Base-by-base conservation (phyloP, 2,329 filamentous ascomycete genomes). In the Alternaria angustiovoidea region DNA sequence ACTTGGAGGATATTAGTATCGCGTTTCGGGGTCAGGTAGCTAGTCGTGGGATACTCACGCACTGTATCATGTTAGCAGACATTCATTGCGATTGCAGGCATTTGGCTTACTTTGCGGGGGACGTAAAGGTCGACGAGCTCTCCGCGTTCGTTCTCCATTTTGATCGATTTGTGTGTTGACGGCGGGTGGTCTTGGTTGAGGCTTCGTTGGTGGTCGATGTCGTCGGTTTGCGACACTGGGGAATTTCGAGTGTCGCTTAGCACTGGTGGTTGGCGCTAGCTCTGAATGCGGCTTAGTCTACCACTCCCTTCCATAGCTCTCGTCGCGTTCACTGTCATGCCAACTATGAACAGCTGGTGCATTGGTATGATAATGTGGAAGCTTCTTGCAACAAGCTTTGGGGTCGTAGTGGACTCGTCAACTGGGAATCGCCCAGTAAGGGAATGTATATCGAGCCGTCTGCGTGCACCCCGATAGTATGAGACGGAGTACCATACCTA, bases 61-160 rank as follows among this genome's bases (percentile, higher is more conserved):
- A 75, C 46, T 49, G 32, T 7, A 18, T 2, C 38, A 14, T 49
- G 46, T 49, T 49, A 49, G 46, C 46, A 49, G 46, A 49, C 20
- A 36, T 38, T 38, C 46, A 1, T 49, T 49, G 4, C 12, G 7
- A 48, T 2, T 22, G 32, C 20, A 24, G 5, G 20, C 16, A 5
- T 24, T 24, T 49, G 46, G 46, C 46, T 49, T 49, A 49, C 46
- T 71, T 74, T 72, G 66, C 70, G 69, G 61, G 71, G 71, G 66
- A 73, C 68, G 71, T 74, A 73, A 57, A 74, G 93, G 87, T 98
- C 94, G 84, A 98, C 95, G 86, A 97, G 94, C 86, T 98, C 93
- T 87, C 94, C 94, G 87, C 93, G 93, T 88, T 98, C 95, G 93
- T 99, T 99, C 89, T 99, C 95, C 95, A 98, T 99, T 85, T 88